Conservation (phyloP, 306 rosid genomes). For the Prunus mira region DNA sequence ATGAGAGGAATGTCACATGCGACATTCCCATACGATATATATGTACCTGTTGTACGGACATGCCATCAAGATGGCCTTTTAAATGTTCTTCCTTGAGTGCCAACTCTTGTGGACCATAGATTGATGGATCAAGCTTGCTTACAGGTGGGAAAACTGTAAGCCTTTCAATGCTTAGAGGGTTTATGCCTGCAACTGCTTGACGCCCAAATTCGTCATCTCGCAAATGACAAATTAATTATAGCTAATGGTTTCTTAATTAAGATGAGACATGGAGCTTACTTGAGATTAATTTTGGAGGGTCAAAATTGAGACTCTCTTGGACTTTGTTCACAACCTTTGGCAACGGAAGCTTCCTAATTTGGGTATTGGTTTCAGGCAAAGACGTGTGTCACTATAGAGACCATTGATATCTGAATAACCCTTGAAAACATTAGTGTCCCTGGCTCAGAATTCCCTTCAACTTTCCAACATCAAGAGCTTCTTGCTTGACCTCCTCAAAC, state of each 20-base stretch:
- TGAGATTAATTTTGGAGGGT: conserved; percentile 35
- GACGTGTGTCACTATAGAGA: conserved; percentile 11
- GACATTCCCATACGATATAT: background rate
- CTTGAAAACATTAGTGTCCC: too few relatives aligned
- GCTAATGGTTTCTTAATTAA: background rate
- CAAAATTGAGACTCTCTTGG: conserved; percentile 30
- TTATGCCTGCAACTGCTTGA: conserved; percentile 36
- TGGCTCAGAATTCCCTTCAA: conserved; percentile 10
- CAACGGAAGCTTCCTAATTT: background rate
- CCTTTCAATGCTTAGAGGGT: conserved; percentile 44
- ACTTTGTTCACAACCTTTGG: conserved; percentile 16
- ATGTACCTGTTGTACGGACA: conserved; percentile 43
- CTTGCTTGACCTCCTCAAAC: conserved; percentile 25
- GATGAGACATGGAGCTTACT: conserved; percentile 8
- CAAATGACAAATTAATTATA: background rate
- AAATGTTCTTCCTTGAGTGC: conserved; percentile 53
- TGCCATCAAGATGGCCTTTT: conserved; percentile 33
- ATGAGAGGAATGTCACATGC: too few relatives aligned
- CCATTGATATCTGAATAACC: too few relatives aligned
- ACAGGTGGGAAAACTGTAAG: conserved; percentile 50
- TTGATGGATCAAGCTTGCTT: conserved; percentile 46
- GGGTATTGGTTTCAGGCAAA: background rate
- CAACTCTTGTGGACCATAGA: conserved; percentile 43
- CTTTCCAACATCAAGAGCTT: conserved; percentile 32
- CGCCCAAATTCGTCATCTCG: conserved; percentile 46